A percentile compares a stretch with the other conserved stretches of the same genome.
Evolutionary conservation across 1,139 yeast species (phyloP).

Genomic region (Geotrichum phurueaensis): DNA sequence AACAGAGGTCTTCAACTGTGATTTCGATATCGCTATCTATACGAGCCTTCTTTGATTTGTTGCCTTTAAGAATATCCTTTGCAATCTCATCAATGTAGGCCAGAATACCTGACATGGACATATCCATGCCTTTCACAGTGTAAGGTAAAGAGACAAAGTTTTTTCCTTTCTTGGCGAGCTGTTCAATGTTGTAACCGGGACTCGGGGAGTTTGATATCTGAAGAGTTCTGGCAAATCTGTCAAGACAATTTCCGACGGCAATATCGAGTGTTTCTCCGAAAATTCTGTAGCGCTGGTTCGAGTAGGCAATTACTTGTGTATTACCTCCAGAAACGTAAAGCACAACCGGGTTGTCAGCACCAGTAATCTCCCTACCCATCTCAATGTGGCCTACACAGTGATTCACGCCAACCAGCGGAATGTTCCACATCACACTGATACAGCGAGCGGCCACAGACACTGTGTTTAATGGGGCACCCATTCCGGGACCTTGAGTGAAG

Average conservation of each 20-base stretch:
- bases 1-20: slow-evolving; percentile 84
- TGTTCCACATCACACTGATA: slow-evolving; percentile 67
- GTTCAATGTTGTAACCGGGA: slow-evolving; percentile 97
- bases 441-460: slow-evolving; percentile 93
- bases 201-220: slow-evolving; percentile 88
- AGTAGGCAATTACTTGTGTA: slow-evolving; percentile 95
- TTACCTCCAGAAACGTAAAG: slow-evolving; percentile 96
- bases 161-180: slow-evolving; percentile 71
- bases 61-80: slow-evolving; percentile 27
- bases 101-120: slow-evolving; percentile 91
- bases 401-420: slow-evolving; percentile 90
- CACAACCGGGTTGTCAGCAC: slow-evolving; percentile 92
- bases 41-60: background rate
- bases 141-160: slow-evolving; percentile 77
- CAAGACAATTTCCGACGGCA: slow-evolving; percentile 95
- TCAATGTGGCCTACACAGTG: slow-evolving; percentile 98
- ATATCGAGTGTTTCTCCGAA: slow-evolving; percentile 97
- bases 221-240: slow-evolving; percentile 87
- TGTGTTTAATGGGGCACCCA: slow-evolving; percentile 97
- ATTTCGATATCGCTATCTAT: slow-evolving; percentile 39
- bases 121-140: slow-evolving; percentile 97
- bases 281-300: slow-evolving; percentile 84
- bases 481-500: slow-evolving; percentile 97
- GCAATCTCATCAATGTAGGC: slow-evolving; percentile 81
- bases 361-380: slow-evolving; percentile 97